These are phyloP conservation scores for Aureobasidium musti DNA, from an alignment of 2,329 filamentous ascomycete genomes.

Conservation along the genomic window DNA sequence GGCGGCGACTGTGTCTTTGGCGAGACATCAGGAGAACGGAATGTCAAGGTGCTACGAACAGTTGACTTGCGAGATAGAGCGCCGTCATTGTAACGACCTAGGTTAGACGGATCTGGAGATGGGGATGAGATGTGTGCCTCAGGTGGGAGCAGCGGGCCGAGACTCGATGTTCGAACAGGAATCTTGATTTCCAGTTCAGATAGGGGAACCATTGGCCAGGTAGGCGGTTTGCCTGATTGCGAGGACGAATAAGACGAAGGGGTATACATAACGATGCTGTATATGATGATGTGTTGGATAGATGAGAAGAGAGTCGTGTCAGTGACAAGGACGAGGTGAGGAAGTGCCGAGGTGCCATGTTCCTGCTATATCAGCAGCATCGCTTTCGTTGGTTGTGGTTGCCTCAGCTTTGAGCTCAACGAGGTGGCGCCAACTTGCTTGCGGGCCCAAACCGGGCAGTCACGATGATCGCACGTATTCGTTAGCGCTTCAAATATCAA, in stretches of 20 bases:
- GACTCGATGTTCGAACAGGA: slow-evolving; percentile 23
- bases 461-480: not conserved
- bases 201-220: slow-evolving; percentile 23
- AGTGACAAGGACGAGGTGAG: not conserved
- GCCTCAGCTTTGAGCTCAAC: not conserved
- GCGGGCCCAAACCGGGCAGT: not conserved
- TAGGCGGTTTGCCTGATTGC: slow-evolving; percentile 29
- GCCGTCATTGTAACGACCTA: slow-evolving; percentile 26
- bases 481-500: not conserved
- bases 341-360: not conserved
- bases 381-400: not conserved
- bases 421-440: not conserved
- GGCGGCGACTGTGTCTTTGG: slow-evolving; percentile 29
- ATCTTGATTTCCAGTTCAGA: slow-evolving; percentile 18
- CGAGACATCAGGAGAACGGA: slow-evolving; percentile 30
- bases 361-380: not conserved
- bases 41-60: not conserved
- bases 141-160: not conserved
- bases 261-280: slow-evolving; percentile 1
- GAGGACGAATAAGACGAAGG: slow-evolving; percentile 28
- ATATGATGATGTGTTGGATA: not conserved
- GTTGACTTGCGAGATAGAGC: slow-evolving; percentile 25
- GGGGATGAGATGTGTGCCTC: not conserved
- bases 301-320: not conserved
- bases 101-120: slow-evolving; percentile 9